These are phyloP conservation scores for Davidsoniella eucalypti DNA, from an alignment of 2,329 filamentous ascomycete species.

Conservation along the genomic window DNA sequence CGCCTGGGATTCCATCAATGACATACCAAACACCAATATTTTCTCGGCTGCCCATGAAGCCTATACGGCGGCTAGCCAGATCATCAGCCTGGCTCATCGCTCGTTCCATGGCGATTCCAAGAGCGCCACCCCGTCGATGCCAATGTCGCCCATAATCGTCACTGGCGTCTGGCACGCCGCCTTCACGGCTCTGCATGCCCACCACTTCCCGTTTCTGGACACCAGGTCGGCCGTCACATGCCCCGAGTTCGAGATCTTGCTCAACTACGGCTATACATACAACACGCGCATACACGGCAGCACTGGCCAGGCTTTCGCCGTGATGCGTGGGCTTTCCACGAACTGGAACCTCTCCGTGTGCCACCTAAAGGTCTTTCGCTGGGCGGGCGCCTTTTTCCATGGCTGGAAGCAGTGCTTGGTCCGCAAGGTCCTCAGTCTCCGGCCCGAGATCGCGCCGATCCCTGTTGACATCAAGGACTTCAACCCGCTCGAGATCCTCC, in stretches of 20 bases:
- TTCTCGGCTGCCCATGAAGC: not conserved
- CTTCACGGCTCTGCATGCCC: conserved; percentile 1
- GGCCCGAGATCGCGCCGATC: no score
- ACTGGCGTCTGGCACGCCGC: conserved; percentile 3
- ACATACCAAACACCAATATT: not conserved
- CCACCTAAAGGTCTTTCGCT: conserved; percentile 1
- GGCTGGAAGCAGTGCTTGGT: not conserved
- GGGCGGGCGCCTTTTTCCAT: conserved; percentile 2
- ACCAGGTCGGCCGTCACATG: not conserved
- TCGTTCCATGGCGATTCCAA: no score
- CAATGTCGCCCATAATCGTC: not conserved
- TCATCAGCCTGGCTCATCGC: not conserved
- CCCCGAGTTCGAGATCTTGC: conserved; percentile 1
- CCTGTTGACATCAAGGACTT: no score
- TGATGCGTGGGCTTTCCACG: not conserved
- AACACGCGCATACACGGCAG: conserved; percentile 3
- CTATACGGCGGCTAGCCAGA: not conserved
- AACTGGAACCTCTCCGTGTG: not conserved
- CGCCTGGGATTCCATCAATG: not conserved
- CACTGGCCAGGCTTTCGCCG: not conserved
- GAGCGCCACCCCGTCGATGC: not conserved
- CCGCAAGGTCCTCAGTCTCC: no score
- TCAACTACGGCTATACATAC: conserved; percentile 6
- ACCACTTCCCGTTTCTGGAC: conserved; percentile 7
- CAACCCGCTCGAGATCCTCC: no score